Evolutionary conservation across 169 alveolate species (phyloP).

Genomic region (Cryptosporidium xiaoi): DNA sequence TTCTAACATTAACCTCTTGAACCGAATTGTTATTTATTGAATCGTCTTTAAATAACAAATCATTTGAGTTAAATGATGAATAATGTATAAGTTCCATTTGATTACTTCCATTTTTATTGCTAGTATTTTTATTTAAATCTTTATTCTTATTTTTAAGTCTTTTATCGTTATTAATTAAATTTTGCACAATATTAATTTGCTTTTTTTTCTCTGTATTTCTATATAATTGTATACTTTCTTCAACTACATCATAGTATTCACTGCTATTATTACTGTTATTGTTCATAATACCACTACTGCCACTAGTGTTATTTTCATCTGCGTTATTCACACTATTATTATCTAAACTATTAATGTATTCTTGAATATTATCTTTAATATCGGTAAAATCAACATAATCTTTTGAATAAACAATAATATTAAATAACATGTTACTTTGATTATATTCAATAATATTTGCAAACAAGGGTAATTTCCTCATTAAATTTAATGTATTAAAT

Average conservation of each 20-base stretch:
- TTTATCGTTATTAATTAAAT: constrained; percentile 7
- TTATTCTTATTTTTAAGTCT: neutral
- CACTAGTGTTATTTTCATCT: neutral
- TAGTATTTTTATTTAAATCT: neutral
- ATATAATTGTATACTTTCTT: constrained; percentile 30
- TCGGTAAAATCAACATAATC: constrained; percentile 3
- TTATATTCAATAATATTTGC: constrained; percentile 24
- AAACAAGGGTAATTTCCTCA: constrained; percentile 8
- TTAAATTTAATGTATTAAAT: neutral
- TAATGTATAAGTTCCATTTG: constrained; percentile 15
- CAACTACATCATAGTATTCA: constrained; percentile 51
- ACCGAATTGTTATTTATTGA: neutral
- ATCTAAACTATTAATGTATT: neutral
- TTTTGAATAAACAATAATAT: constrained; percentile 14
- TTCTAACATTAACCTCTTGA: neutral
- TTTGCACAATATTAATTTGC: constrained; percentile 25
- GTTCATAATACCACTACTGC: neutral
- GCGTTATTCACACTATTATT: neutral
- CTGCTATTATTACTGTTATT: neutral
- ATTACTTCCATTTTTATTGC: neutral
- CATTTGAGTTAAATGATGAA: neutral
- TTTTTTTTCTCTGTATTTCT: constrained; percentile 10
- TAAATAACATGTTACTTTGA: neutral
- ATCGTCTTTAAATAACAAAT: neutral
- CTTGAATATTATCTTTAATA: neutral